phyloP scores from a whole-genome alignment of 2,329 filamentous ascomycete species.

The Bertia moriformis region DNA sequence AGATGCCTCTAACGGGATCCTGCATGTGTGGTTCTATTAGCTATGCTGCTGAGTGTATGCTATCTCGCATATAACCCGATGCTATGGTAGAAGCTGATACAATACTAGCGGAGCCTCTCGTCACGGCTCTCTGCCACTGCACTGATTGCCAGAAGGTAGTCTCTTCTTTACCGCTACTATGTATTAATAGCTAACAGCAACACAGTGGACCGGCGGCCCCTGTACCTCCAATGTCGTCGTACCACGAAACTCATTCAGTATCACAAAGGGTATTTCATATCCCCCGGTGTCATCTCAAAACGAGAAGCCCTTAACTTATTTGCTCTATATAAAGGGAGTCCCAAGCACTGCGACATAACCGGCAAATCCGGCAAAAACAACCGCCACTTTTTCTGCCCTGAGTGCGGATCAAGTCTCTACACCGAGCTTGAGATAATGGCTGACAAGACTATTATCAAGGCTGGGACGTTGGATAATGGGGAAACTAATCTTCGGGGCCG shows the following conservation, averaged over 20 bases:
- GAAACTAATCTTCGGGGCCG: constrained; percentile 23
- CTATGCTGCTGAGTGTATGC: background rate
- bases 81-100: background rate
- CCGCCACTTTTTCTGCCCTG: constrained; percentile 37
- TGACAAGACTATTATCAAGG: constrained; percentile 31
- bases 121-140: background rate
- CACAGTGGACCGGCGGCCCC: constrained; percentile 32
- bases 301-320: no score
- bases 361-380: constrained; percentile 37
- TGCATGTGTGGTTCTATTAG: background rate
- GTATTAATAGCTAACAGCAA: background rate
- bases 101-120: no score
- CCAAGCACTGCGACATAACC: constrained; percentile 27
- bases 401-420: constrained; percentile 33
- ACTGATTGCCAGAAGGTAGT: constrained; percentile 1
- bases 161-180: no score
- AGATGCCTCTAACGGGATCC: background rate
- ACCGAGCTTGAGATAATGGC: constrained; percentile 37
- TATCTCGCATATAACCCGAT: background rate
- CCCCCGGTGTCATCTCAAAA: no score
- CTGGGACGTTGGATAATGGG: constrained; percentile 31
- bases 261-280: constrained; percentile 33
- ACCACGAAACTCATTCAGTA: constrained; percentile 25
- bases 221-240: constrained; percentile 39
- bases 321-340: no score